phyloP scores from a whole-genome alignment of 306 rosid genomes.

The Aeschynomene evenia region DNA sequence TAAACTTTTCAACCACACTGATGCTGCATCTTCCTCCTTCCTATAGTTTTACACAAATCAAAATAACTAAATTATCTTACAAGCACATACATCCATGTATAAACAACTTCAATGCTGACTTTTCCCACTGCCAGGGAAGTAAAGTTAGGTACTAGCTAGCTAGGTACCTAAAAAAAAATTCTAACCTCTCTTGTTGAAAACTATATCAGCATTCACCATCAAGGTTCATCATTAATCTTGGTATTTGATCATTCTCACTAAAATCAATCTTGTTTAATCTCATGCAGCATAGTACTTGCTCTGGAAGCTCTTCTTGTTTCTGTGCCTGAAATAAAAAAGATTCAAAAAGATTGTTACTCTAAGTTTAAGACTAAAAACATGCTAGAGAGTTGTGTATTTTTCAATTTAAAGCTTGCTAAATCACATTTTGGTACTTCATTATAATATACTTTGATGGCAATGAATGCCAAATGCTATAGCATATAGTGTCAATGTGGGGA shows the following conservation, averaged over 20 bases:
- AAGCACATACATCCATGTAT: background rate
- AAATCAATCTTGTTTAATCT: constrained; percentile 89
- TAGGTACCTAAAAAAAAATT: background rate
- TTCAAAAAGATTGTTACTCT: background rate
- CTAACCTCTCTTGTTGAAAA: background rate
- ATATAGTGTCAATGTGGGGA: background rate
- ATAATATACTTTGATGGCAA: background rate
- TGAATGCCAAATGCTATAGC: background rate
- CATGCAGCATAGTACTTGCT: constrained; percentile 80
- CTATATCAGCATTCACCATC: constrained; percentile 38
- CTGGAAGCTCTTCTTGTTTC: constrained; percentile 89
- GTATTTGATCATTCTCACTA: constrained; percentile 67
- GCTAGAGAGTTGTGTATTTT: background rate
- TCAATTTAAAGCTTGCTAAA: background rate
- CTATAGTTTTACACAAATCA: background rate
- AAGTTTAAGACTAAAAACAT: background rate
- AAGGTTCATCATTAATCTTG: constrained; percentile 58
- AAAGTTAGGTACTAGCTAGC: too few relatives aligned
- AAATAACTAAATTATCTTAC: background rate
- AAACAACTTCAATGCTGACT: background rate
- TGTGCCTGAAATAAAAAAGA: constrained; percentile 56
- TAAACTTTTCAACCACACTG: background rate
- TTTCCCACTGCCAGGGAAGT: background rate
- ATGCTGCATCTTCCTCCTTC: background rate
- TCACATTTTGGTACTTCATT: background rate